Conservation (phyloP, 208 protist genomes). For the Herpetomonas samuelpessoai region DNA sequence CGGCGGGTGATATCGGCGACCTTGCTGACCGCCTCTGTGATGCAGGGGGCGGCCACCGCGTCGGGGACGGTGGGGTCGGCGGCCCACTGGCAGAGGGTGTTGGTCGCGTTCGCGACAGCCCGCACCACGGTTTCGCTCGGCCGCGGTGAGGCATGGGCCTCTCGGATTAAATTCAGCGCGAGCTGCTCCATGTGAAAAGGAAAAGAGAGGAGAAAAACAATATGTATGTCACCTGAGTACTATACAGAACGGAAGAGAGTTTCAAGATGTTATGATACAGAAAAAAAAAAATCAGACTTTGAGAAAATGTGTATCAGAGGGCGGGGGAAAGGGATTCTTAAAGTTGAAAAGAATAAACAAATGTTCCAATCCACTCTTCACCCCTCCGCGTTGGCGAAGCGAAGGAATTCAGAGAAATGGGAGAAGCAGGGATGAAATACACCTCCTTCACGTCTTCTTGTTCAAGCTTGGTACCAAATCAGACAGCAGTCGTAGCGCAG, state of each 20-base stretch:
- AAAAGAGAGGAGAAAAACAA: constrained; percentile 5
- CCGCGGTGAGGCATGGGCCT: too few relatives aligned
- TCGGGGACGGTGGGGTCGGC: too few relatives aligned
- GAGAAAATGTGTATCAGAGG: constrained; percentile 9
- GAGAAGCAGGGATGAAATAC: constrained; percentile 1
- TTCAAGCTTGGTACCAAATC: too few relatives aligned
- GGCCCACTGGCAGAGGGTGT: too few relatives aligned
- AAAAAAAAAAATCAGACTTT: constrained; percentile 8
- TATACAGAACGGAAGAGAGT: background rate
- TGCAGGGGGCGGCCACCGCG: too few relatives aligned
- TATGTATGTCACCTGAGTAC: background rate
- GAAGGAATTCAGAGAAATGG: constrained; percentile 3
- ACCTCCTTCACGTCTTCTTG: too few relatives aligned
- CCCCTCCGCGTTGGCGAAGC: constrained; percentile 5
- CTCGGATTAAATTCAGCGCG: background rate
- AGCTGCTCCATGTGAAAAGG: background rate
- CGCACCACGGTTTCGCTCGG: too few relatives aligned
- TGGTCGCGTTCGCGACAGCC: too few relatives aligned
- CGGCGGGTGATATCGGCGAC: too few relatives aligned
- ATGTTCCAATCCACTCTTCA: constrained; percentile 8
- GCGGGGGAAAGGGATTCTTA: background rate
- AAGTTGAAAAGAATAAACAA: constrained; percentile 2
- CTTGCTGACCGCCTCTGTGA: too few relatives aligned
- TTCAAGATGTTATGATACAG: background rate
- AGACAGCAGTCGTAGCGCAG: too few relatives aligned